Evolutionary conservation across 2,329 filamentous ascomycete species (phyloP), one percentile per base, ranked within the genome.

Genomic region (Pyrenophora tritici-repentis): DNA sequence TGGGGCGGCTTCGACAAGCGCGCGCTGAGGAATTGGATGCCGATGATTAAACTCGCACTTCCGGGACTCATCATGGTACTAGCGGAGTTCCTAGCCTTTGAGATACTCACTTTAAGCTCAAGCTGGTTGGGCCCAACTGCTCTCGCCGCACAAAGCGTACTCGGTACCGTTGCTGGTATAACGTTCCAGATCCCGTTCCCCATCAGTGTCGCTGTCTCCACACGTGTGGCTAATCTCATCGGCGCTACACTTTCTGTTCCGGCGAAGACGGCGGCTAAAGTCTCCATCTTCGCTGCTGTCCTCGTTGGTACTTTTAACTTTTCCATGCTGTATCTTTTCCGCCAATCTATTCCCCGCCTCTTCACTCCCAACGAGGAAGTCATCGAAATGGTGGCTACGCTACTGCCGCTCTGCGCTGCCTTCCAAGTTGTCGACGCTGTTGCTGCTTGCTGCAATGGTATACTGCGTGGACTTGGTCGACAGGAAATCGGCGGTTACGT

Each of bases 151-250:
- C 92, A 99, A 73, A 92, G 89, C 29, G 86, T 97, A 12, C 78
- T 97, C 2, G 83, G 87, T 17, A 94, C 89, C 0, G 79, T 96
- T 38, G 86, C 87, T 0, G 85, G 86, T 8, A 84, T 96, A 18
- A 90, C 89, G 0, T 97, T 91, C 77, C 91, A 96, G 73, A 86
- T 97, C 41, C 91, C 93, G 0, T 97, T 97, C 76, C 90, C 93
- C 0, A 83, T 97, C 53, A 90, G 88, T 26, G 93, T 97, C 50
- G 92, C 93, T 2, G 86, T 88, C 0, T 93, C 88, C 10, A 97
- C 93, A 0, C 86, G 93, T 1, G 85, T 97, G 12, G 93, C 92
- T 14, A 97, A 97, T 64, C 78, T 97, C 29, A 95, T 97, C 55
- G 94, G 93, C 7, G 92, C 93, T 0, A 88, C 87, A 1, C 81